Base-by-base conservation (phyloP, 768 basidiomycete genomes). In the Auricularia heimuer region DNA sequence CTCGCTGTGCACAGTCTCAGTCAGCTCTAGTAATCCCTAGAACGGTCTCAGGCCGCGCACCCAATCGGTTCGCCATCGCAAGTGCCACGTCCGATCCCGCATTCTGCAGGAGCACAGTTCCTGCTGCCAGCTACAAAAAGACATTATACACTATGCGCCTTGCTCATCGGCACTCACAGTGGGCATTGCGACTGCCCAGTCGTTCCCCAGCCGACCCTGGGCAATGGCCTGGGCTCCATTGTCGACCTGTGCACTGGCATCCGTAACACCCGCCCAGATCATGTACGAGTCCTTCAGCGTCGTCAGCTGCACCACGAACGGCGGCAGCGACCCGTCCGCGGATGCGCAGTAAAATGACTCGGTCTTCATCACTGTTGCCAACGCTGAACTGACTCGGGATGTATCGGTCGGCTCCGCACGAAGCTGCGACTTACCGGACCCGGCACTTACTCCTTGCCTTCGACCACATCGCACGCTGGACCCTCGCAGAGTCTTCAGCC, bases 161-260 rank as follows among this genome's bases (percentile, higher is more conserved):
- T 36, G 18, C 54, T n/a, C 73, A 29, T 29, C 29, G 29, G 29
- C 29, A 42, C 39, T 71, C 63, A 68, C 66, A 18, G 82, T 74
- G 29, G 90, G 89, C 88, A 92, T 90, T 36, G 87, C 90, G 70
- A 86, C 90, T 29, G 87, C 89, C 91, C 91, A 93, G 69, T 94
- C 91, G 65, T 77, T 80, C 70, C 83, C 83, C 63, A 93, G 76
- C 54, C 73, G 78, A 33, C 91, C 91, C 44, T 77, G 75, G 51
- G 75, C 72, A 0, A 82, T 75, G n/a, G 84, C 84, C 18, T 45
- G 54, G 4, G 51, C 65, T 10, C 64, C 67, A 64, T 70, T 67
- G 63, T 77, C 78, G 62, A 77, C 76, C 63, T 80, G 81, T 34
- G 76, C 75, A 54, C 73, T 61, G 47, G 75, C 77, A 34, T 83